Conservation (phyloP, 2,329 filamentous ascomycete genomes). For the Fulvia fulva region DNA sequence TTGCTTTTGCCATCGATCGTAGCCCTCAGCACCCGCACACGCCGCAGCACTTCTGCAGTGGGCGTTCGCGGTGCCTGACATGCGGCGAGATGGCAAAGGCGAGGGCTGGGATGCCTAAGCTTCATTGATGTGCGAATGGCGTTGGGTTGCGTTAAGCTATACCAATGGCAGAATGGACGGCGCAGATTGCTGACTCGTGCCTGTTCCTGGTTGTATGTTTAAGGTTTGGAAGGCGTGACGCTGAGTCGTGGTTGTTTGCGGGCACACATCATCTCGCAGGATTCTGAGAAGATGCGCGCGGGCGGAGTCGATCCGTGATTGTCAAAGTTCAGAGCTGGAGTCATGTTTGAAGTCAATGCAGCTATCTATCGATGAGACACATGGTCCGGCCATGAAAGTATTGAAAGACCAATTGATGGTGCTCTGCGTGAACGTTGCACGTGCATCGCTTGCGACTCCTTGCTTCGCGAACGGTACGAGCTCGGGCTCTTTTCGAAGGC, state of each 20-base stretch:
- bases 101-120: background rate
- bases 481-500: background rate
- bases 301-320: background rate
- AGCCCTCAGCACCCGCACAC: background rate
- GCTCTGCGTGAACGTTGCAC: background rate
- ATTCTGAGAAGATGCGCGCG: background rate
- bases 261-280: background rate
- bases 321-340: background rate
- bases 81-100: background rate
- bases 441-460: background rate
- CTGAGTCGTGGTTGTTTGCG: background rate
- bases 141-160: background rate
- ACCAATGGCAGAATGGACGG: background rate
- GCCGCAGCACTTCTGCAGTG: background rate
- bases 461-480: background rate
- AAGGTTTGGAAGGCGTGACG: background rate
- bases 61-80: slow-evolving; percentile 2
- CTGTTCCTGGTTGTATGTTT: background rate
- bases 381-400: background rate
- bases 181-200: slow-evolving; percentile 2
- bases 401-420: background rate
- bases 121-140: slow-evolving; percentile 1
- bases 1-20: slow-evolving; percentile 1
- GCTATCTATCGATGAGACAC: background rate
- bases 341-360: background rate